Base-by-base conservation (phyloP, 108 stramenopile genomes). In the Fistulifera pelliculosa region DNA sequence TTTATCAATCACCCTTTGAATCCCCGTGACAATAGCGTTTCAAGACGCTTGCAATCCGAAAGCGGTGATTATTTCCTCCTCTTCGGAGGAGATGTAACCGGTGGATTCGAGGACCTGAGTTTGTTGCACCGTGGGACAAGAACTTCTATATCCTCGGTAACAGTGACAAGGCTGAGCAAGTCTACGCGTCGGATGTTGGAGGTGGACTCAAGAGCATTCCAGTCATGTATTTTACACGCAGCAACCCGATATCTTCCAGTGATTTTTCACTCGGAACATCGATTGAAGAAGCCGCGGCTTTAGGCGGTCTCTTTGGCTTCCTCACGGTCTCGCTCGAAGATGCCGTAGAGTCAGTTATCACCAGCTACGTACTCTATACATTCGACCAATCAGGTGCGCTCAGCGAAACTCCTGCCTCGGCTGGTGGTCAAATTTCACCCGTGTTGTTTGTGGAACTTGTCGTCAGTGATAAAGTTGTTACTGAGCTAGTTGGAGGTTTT, bases 391-490 rank as follows among this genome's bases (percentile, higher is more conserved):
- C 19, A 31, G 8, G 31, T 3, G 6, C 18, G 0, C 1, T 28
- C 49, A 28, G 41, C 28, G 66, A 68, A 42, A 68, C 66, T 7
- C 66, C 60, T 14, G 47, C 41, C 7, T 26, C 45, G 25, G 57
- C 57, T 6, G 66, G 66, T 22, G 66, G 66, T 25, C 54, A 53
- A 38, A 51, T 68, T 15, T 22, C 61, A 11, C 66, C 66, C 3
- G 54, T 62, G 0, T 27, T 59, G 39, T 61, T 49, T 35, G 52
- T 60, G 48, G 58, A 66, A 25, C 58, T 49, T 16, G 14, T 13
- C 0, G 24, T 66, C 8, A 43, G 28, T 47, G 58, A 41, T 12
- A 16, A 28, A 1, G 58, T 52, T 14, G 39, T 44, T 16, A 27
- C 14, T 21, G 28, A 42, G 13, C 15, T 66, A 15, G 35, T 66